phyloP scores from a whole-genome alignment of 2,329 filamentous ascomycete genomes.

The Xylaria multiplex region DNA sequence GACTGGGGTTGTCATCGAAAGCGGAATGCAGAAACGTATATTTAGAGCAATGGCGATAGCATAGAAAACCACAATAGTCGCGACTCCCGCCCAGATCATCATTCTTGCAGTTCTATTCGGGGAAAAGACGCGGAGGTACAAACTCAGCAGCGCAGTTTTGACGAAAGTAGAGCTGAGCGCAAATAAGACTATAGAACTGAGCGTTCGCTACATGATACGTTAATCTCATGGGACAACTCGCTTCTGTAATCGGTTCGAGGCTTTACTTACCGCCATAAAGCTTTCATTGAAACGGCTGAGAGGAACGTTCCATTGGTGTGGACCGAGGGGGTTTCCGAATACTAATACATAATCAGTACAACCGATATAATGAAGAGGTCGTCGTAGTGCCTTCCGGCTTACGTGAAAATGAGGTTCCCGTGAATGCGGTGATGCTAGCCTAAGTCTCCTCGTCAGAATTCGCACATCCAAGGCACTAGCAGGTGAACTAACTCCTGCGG shows the following conservation, averaged over 20 bases:
- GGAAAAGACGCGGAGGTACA: slow-evolving; percentile 41
- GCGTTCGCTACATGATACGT: slow-evolving; percentile 26
- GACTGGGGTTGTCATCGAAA: slow-evolving; percentile 22
- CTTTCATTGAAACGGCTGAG: slow-evolving; percentile 29
- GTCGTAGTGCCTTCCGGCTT: slow-evolving; percentile 10
- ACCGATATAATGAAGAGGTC: background rate
- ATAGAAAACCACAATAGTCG: slow-evolving; percentile 36
- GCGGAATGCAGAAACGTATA: slow-evolving; percentile 33
- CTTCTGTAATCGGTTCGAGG: background rate
- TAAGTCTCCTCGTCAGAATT: slow-evolving; percentile 11
- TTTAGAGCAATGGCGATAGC: slow-evolving; percentile 31
- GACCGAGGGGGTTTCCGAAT: slow-evolving; percentile 33
- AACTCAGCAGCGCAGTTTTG: slow-evolving; percentile 36
- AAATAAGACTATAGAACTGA: slow-evolving; percentile 35
- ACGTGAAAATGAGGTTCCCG: slow-evolving; percentile 32
- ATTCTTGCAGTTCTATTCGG: slow-evolving; percentile 30
- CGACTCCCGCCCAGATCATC: slow-evolving; percentile 37
- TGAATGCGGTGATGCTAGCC: slow-evolving; percentile 37
- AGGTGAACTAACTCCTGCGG: slow-evolving; percentile 36
- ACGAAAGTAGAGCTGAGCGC: slow-evolving; percentile 35
- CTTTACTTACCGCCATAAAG: slow-evolving; percentile 36
- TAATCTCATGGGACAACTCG: background rate
- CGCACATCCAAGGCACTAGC: background rate
- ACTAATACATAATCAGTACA: slow-evolving; percentile 32
- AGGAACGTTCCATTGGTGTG: slow-evolving; percentile 41